Conservation (phyloP, 805 yeast genomes). For the Schwanniomyces sp. region DNA sequence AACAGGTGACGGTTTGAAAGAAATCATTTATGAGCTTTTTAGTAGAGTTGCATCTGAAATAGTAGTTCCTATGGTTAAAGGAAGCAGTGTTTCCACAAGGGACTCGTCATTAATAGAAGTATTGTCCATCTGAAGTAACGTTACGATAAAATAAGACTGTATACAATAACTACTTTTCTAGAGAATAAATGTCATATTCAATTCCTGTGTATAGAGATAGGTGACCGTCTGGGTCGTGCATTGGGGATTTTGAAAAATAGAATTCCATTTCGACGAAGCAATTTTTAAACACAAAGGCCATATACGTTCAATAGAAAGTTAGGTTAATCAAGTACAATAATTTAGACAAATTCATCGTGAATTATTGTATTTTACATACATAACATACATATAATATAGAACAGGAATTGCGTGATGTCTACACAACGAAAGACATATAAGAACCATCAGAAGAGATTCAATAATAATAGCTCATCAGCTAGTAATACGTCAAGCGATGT, state of each 20-base stretch:
- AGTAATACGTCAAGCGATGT: constrained; percentile 26
- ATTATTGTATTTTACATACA: constrained; percentile 5
- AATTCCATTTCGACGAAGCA: constrained; percentile 3
- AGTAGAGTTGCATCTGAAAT: constrained; percentile 50
- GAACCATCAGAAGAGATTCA: constrained; percentile 47
- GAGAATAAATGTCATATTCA: background rate
- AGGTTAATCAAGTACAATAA: constrained; percentile 5
- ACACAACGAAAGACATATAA: constrained; percentile 42
- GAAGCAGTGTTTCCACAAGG: constrained; percentile 6
- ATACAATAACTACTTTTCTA: background rate
- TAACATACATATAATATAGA: constrained; percentile 5
- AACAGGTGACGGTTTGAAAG: constrained; percentile 77
- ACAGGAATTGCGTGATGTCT: constrained; percentile 13
- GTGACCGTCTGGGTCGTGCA: background rate
- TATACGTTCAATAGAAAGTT: constrained; percentile 1
- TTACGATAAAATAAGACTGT: background rate
- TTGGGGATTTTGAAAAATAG: background rate
- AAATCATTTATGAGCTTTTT: constrained; percentile 64
- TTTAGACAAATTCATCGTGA: background rate
- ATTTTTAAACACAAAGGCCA: constrained; percentile 11
- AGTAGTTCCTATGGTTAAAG: constrained; percentile 49
- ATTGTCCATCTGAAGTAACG: background rate
- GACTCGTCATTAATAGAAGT: constrained; percentile 35
- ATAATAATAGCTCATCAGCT: constrained; percentile 12
- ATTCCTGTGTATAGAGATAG: background rate